Conservation (phyloP, 106 monocot genomes). For the Iris macrosiphon region DNA sequence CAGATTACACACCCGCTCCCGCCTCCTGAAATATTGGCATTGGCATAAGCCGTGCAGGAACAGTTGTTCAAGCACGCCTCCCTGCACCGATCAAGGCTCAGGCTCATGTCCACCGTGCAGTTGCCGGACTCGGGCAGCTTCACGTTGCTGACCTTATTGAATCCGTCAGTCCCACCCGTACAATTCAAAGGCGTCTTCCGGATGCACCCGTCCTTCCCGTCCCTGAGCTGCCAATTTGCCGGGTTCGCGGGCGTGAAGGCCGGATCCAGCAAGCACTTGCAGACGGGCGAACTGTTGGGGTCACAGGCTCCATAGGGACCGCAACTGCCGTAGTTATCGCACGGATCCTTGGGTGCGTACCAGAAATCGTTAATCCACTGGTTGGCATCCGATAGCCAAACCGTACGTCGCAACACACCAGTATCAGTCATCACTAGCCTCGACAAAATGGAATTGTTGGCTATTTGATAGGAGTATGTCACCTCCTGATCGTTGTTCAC, state of each 20-base stretch:
- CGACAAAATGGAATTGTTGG: not conserved
- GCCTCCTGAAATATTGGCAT: slow-evolving; percentile 9
- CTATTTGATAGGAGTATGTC: not conserved
- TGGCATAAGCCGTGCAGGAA: slow-evolving; percentile 52
- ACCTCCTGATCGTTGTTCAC: not conserved
- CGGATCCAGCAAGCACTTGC: slow-evolving; percentile 4
- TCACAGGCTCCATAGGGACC: slow-evolving; percentile 42
- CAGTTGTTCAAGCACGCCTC: slow-evolving; percentile 34
- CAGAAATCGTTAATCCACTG: slow-evolving; percentile 30
- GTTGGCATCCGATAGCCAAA: slow-evolving; percentile 9
- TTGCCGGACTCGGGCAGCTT: slow-evolving; percentile 32
- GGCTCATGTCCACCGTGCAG: slow-evolving; percentile 12
- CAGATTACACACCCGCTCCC: slow-evolving; percentile 54
- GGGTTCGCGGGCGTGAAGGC: slow-evolving; percentile 4
- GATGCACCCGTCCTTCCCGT: slow-evolving; percentile 27
- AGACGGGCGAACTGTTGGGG: slow-evolving; percentile 14
- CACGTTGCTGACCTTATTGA: slow-evolving; percentile 7
- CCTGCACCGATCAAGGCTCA: slow-evolving; percentile 22
- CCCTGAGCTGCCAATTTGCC: slow-evolving; percentile 2
- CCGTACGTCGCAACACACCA: slow-evolving; percentile 5
- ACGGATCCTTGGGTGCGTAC: slow-evolving; percentile 22
- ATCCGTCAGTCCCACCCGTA: slow-evolving; percentile 32
- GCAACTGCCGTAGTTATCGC: slow-evolving; percentile 26
- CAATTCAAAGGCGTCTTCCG: slow-evolving; percentile 15
- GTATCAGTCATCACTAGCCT: slow-evolving; percentile 8